These are phyloP conservation scores for Ehretia macrophylla DNA, from an alignment of 257 asterid species.

Conservation along the genomic window DNA sequence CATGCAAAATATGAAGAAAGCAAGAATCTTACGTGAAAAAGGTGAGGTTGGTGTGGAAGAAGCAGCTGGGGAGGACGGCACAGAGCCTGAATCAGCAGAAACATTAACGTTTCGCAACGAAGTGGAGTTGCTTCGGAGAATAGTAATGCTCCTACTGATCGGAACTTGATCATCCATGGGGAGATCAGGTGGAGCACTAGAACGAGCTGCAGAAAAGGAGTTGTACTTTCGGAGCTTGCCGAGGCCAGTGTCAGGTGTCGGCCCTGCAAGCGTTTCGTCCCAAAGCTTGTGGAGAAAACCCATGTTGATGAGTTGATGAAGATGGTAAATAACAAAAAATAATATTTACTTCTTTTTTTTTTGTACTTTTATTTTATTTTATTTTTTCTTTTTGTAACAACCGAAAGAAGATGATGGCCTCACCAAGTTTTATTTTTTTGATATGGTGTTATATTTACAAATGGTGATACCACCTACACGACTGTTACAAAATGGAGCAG, in stretches of 20 bases:
- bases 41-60: conserved; percentile 54
- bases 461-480: conserved; percentile 53
- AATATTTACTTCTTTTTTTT: too few species aligned
- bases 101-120: conserved; percentile 14
- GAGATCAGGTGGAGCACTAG: conserved; percentile 13
- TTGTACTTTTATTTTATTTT: background rate
- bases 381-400: conserved; percentile 48
- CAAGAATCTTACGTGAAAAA: conserved; percentile 44
- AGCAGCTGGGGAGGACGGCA: conserved; percentile 57
- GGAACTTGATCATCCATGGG: conserved; percentile 21
- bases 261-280: conserved; percentile 89
- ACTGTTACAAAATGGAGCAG: conserved; percentile 54
- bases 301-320: conserved; percentile 27
- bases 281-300: conserved; percentile 80
- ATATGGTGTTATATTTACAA: background rate
- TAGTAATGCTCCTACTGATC: conserved; percentile 53
- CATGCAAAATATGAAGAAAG: background rate
- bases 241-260: conserved; percentile 67
- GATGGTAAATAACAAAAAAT: background rate
- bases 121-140: conserved; percentile 33
- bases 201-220: conserved; percentile 36
- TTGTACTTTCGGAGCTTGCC: conserved; percentile 67
- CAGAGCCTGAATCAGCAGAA: conserved; percentile 41
- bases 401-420: conserved; percentile 51
- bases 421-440: background rate